Evolutionary conservation across 2,329 filamentous ascomycete species (phyloP), one percentile per base, ranked within the genome.

Genomic region (Fonsecaea pedrosoi): DNA sequence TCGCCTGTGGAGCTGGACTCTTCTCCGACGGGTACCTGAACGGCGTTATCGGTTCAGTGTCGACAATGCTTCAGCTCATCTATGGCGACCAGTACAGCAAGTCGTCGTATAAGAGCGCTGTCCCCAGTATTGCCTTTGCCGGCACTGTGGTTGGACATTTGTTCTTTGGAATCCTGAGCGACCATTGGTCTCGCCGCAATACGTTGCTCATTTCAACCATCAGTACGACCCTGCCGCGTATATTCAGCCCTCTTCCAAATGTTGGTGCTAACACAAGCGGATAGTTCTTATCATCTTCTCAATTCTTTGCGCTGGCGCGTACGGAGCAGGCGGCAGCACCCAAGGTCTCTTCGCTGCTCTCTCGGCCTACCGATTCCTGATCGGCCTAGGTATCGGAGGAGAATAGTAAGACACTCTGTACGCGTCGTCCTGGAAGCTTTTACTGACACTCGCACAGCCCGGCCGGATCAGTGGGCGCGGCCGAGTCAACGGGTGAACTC

Each of bases 111-210:
- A 86, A 88, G 70, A 86, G 86, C 73, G 92, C 95, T 73, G 89
- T 96, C 62, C 84, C 88, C 25, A 89, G 89, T 68, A 95, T 97
- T 73, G 90, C 91, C 5, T 97, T 96, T 75, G 93, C 89, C 0
- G 93, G 93, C 10, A 96, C 92, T n/a, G 91, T 96, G 4, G 81
- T 95, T 0, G 92, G 92, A 1, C 91, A 93, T 82, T 82, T 96
- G 6, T 76, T 89, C 58, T 96, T 97, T 73, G 93, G 93, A 21
- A 92, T 89, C 72, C 86, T 91, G 9, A 89, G 89, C 64, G 94
- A 97, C 76, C 88, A 91, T 77, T 96, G 89, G 85, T 95, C 91
- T 9, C 88, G 94, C 21, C 93, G 90, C 73, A 91, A 92, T 82
- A 90, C 91, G 8, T 85, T 97, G 45, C 85, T 96, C 69, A 81